phyloP scores from a whole-genome alignment of 768 basidiomycete genomes.

The Rhizopogon rudus region DNA sequence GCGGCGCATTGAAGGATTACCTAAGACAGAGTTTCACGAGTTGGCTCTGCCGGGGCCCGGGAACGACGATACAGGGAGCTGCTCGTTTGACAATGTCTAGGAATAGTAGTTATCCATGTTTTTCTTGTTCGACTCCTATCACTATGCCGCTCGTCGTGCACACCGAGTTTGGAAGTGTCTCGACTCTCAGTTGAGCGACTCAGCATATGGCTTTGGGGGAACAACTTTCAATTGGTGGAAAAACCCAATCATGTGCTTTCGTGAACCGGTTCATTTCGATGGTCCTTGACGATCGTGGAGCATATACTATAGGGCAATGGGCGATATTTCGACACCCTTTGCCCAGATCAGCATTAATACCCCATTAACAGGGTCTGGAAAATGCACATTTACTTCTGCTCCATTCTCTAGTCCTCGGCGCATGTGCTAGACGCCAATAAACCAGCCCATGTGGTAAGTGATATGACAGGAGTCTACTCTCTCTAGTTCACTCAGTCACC shows the following conservation, averaged over 20 bases:
- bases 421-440: not conserved
- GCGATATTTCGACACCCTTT: not conserved
- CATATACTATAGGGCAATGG: too few species aligned
- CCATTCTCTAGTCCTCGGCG: not conserved
- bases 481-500: not conserved
- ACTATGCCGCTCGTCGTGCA: not conserved
- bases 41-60: too few species aligned
- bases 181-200: too few species aligned
- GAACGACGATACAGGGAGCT: too few species aligned
- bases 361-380: too few species aligned
- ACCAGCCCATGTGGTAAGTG: not conserved
- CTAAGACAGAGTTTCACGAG: too few species aligned
- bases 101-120: too few species aligned
- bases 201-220: too few species aligned
- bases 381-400: not conserved
- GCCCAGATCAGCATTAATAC: not conserved
- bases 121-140: not conserved
- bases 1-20: too few species aligned
- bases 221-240: too few species aligned
- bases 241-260: too few species aligned
- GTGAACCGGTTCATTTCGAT: not conserved
- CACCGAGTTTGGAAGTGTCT: not conserved
- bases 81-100: too few species aligned
- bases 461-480: not conserved
- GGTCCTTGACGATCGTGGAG: not conserved